Conservation (phyloP, 2,329 filamentous ascomycete species). For the Metarhizium anisopliae region DNA sequence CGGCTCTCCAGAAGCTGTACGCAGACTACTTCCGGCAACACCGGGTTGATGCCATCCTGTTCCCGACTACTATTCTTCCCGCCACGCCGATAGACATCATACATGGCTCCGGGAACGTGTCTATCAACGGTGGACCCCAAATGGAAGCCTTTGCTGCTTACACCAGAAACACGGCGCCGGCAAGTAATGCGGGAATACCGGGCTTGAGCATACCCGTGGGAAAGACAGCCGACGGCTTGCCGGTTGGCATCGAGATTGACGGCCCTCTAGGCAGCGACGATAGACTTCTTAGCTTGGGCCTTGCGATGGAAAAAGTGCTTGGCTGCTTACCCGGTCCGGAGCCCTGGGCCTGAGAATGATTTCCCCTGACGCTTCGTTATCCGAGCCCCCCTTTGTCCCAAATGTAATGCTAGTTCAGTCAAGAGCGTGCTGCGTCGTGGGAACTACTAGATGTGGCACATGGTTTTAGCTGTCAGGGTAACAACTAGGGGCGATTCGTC, state of each 20-base stretch:
- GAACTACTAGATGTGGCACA: no score
- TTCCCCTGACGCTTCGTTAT: no score
- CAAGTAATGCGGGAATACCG: constrained; percentile 11
- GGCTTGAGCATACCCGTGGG: constrained; percentile 10
- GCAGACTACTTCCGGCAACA: constrained; percentile 5
- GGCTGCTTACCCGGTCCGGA: constrained; percentile 7
- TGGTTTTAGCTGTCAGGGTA: no score
- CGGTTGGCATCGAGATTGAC: constrained; percentile 10
- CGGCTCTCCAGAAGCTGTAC: constrained; percentile 10
- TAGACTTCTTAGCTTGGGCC: constrained; percentile 6
- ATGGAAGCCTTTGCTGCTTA: constrained; percentile 7
- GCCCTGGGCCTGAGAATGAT: neutral
- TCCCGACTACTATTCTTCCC: constrained; percentile 11
- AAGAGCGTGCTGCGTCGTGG: no score
- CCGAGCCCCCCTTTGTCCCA: no score
- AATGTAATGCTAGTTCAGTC: no score
- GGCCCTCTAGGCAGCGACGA: constrained; percentile 10
- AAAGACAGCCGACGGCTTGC: constrained; percentile 4
- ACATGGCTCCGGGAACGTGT: constrained; percentile 9
- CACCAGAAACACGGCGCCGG: constrained; percentile 6
- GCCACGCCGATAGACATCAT: constrained; percentile 8
- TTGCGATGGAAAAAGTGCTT: constrained; percentile 8
- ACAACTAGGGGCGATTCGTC: no score
- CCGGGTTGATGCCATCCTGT: constrained; percentile 8
- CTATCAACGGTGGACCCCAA: constrained; percentile 10